These are phyloP conservation scores for Stagonosporopsis cucurbitacearum DNA, from an alignment of 2,329 filamentous ascomycete genomes.

Conservation along the genomic window DNA sequence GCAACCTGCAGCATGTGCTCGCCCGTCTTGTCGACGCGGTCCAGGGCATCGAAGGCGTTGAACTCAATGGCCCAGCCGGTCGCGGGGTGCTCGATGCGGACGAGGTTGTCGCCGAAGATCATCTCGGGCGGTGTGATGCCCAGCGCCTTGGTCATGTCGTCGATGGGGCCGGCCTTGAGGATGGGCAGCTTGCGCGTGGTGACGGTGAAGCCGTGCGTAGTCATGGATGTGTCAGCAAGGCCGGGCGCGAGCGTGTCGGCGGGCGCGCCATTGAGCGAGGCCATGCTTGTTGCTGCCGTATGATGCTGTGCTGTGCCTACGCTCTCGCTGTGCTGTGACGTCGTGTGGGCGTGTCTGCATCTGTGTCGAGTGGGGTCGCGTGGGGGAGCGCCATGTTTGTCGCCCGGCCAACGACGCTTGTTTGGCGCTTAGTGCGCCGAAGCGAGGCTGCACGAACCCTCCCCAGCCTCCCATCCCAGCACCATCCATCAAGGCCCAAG, in stretches of 20 bases:
- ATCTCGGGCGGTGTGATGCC: slow-evolving; percentile 94
- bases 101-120: slow-evolving; percentile 97
- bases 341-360: too few relatives aligned
- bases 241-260: slow-evolving; percentile 43
- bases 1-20: slow-evolving; percentile 90
- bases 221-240: slow-evolving; percentile 45
- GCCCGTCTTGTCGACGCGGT: slow-evolving; percentile 93
- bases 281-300: slow-evolving; percentile 27
- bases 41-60: slow-evolving; percentile 84
- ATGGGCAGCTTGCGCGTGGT: slow-evolving; percentile 91
- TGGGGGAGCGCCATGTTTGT: slow-evolving; percentile 11
- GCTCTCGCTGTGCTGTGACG: too few relatives aligned
- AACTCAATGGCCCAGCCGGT: slow-evolving; percentile 83
- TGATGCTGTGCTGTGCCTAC: too few relatives aligned
- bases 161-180: slow-evolving; percentile 88
- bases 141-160: slow-evolving; percentile 78
- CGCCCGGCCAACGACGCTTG: slow-evolving; percentile 13
- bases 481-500: slow-evolving; percentile 11
- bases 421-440: neutral
- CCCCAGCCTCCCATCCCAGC: slow-evolving; percentile 12
- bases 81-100: slow-evolving; percentile 74
- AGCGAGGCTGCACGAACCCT: slow-evolving; percentile 9
- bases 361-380: slow-evolving; percentile 16
- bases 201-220: slow-evolving; percentile 69
- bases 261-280: slow-evolving; percentile 41